Base-by-base conservation (phyloP, 202 grass and related monocot genomes). In the Hordeum pubiflorum region DNA sequence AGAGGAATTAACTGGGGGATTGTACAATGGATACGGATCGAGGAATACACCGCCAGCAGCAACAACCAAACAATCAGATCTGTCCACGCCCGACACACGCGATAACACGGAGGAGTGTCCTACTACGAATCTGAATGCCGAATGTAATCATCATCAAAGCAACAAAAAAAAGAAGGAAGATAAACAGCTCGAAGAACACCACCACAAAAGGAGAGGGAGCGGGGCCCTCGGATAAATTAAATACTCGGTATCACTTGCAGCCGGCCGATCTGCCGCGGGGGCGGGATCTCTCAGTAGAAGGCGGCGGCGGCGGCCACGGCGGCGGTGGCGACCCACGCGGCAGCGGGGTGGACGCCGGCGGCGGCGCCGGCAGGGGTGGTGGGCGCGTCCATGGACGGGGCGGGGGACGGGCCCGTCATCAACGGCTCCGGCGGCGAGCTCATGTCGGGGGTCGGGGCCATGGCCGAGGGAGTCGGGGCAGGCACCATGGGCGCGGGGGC, bases 241-340 rank as follows among this genome's bases (percentile, higher is more conserved):
- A 46, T 37, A 29, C 15, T 59, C 7, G 39, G 57, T 20, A 12
- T 75, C 74, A 74, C 81, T 41, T 41, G 29, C 48, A 8, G 40
- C 40, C 39, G 22, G 40, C 68, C 39, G 68, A 71, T 57, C 56
- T 52, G 24, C n/a, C 2, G 63, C 33, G 10, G 27, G 29, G 59
- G n/a, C 39, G 33, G 33, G 66, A 50, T 65, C 33, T 68, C 82
- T 89, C 86, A 89, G 82, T 81, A 88, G 88, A 89, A 89, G 12
- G 75, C 81, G 21, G 83, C 89, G 9, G 57, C 80, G 22, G 74
- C 78, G 40, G 81, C 88, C 39, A 81, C 29, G 59, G 83, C 78
- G 27, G 69, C 91, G 17, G 85, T 77, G 32, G 79, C 86, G 58
- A 7, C 74, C 86, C 76, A 91, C 41, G 79, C 79, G 62, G 86